Percentiles rank a stretch among this genome's conserved stretches.
phyloP scores from a whole-genome alignment of 106 monocot genomes.

The Dendrobium chrysotoxum region DNA sequence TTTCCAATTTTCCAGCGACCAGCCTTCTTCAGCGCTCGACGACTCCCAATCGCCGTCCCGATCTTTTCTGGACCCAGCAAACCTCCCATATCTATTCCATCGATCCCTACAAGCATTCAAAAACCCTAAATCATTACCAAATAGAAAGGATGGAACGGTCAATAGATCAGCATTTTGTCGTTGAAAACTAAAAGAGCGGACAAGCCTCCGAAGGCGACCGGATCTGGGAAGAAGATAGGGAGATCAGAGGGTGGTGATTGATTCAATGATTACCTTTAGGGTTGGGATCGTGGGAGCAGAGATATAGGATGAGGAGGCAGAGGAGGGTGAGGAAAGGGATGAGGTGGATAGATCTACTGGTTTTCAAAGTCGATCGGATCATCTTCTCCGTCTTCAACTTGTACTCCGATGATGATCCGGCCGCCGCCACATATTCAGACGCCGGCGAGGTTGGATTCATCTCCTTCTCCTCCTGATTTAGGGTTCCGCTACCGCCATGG shows the following conservation, averaged over 20 bases:
- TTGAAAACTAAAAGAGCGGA: no score
- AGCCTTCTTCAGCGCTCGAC: neutral
- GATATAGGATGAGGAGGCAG: slow-evolving; percentile 37
- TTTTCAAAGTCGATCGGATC: neutral
- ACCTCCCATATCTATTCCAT: neutral
- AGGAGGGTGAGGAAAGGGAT: slow-evolving; percentile 17
- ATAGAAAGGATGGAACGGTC: no score
- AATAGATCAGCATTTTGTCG: no score
- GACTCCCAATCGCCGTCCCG: neutral
- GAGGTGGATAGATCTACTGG: slow-evolving; percentile 17
- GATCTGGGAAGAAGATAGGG: neutral
- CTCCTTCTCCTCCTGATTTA: neutral
- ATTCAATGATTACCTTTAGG: slow-evolving; percentile 12
- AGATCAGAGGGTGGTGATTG: neutral
- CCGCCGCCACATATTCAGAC: neutral
- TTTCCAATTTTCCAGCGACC: neutral
- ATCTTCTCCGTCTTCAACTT: slow-evolving; percentile 11
- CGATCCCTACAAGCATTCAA: slow-evolving; percentile 7
- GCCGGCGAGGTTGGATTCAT: no score
- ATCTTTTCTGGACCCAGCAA: neutral
- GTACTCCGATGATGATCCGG: no score
- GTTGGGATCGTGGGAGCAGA: slow-evolving; percentile 28
- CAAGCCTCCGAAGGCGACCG: no score
- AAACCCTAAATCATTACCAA: neutral
- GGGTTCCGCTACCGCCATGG: neutral